These are phyloP conservation scores for Aspergillus nomiae DNA, from an alignment of 2,329 filamentous ascomycete species.

Conservation along the genomic window DNA sequence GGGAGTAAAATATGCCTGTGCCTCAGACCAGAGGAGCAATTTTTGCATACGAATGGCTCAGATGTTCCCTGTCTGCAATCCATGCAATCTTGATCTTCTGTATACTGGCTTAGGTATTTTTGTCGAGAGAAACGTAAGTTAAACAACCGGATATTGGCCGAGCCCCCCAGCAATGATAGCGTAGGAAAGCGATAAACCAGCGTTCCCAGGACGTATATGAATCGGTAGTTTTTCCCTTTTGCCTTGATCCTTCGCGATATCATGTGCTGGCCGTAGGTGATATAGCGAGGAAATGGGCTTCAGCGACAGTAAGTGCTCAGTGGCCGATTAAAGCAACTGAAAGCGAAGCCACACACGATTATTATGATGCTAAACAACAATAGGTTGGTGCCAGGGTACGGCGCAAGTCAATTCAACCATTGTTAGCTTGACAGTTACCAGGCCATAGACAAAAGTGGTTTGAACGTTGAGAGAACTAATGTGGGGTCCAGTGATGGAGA, in stretches of 20 bases:
- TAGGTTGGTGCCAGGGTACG: background rate
- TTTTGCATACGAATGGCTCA: background rate
- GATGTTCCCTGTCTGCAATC: background rate
- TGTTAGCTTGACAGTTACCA: slow-evolving; percentile 11
- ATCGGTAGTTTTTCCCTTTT: background rate
- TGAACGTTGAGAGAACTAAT: slow-evolving; percentile 5
- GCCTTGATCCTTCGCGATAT: background rate
- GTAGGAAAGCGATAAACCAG: background rate
- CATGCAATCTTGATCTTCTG: background rate
- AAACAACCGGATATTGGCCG: background rate
- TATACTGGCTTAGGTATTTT: too few relatives aligned
- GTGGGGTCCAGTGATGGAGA: slow-evolving; percentile 17
- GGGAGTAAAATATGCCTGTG: background rate
- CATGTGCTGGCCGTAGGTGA: background rate
- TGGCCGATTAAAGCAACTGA: background rate
- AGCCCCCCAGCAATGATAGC: background rate
- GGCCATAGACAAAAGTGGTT: background rate
- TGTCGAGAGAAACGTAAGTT: background rate
- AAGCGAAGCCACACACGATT: background rate
- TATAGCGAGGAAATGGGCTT: background rate
- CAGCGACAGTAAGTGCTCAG: background rate
- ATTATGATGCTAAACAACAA: background rate
- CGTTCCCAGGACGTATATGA: background rate
- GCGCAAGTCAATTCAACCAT: slow-evolving; percentile 11
- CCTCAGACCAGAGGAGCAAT: background rate